phyloP scores from a whole-genome alignment of 306 rosid genomes.

The Lathyrus sativus region DNA sequence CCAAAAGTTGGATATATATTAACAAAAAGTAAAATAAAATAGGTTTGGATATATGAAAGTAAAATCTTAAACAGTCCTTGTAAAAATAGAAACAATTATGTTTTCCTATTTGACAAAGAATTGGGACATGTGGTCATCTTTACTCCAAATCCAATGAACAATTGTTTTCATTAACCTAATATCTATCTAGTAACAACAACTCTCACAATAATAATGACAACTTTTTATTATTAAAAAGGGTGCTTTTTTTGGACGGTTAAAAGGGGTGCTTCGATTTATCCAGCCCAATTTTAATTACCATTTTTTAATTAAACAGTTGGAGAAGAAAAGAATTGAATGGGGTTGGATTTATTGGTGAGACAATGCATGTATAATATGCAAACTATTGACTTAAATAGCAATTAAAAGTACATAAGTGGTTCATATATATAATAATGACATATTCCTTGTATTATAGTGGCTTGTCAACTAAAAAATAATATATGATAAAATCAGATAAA shows the following conservation, averaged over 20 bases:
- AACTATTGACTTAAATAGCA: constrained; percentile 14
- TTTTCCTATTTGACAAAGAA: constrained; percentile 27
- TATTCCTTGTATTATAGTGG: constrained; percentile 32
- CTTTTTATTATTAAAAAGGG: neutral
- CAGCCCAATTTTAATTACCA: neutral
- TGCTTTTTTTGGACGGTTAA: neutral
- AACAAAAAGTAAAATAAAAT: neutral
- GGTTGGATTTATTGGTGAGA: constrained; percentile 8
- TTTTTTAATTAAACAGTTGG: neutral
- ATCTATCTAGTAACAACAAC: constrained; percentile 50
- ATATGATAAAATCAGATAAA: neutral
- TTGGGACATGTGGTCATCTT: constrained; percentile 42
- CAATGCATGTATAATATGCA: constrained; percentile 20
- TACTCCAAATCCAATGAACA: constrained; percentile 51
- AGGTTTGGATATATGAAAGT: constrained; percentile 12
- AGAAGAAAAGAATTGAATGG: constrained; percentile 18
- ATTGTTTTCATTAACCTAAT: constrained; percentile 66
- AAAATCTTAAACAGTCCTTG: constrained; percentile 6
- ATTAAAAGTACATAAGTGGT: constrained; percentile 3
- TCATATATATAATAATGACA: constrained; percentile 5
- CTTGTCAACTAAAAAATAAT: constrained; percentile 29
- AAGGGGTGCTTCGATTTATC: neutral
- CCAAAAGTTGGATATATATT: neutral
- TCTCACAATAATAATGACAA: constrained; percentile 33
- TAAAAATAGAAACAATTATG: neutral